Evolutionary conservation across 2,329 filamentous ascomycete species (phyloP), one percentile per base, ranked within the genome.

Genomic region (Penicillium italicum): DNA sequence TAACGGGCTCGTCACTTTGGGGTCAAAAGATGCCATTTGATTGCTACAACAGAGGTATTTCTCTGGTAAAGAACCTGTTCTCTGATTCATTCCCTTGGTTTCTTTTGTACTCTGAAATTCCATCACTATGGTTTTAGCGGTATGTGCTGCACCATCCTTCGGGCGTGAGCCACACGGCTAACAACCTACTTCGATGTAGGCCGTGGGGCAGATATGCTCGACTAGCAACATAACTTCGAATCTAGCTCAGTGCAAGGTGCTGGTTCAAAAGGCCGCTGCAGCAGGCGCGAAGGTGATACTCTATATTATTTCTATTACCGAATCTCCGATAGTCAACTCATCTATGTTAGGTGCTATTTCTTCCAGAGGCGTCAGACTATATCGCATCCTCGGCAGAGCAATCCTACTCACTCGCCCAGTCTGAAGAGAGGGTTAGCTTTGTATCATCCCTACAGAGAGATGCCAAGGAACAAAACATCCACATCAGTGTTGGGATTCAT

Each of bases 361-460:
- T 97, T 50, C 93, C 93, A 12, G 93, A 97, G 80, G 93, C 93
- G 24, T 85, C 85, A 54, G 91, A 96, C 76, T 97, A 96, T 78
- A 91, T 97, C 66, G 88, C 85, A 20, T 79, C 82, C 1, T 86
- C 85, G 0, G 79, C 86, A 2, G 72, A 82, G 11, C 86, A 92
- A 65, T 88, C 87, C 0, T 75, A 91, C 9, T 80, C 83, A 5
- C 85, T 97, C 10, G 91, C 85, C 60, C 82, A 82, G 55, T 81
- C 91, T 3, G 82, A 87, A 37, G 71, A 80, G 2, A 77, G 80
- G 22, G 90, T 85, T 12, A 81, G 84, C 28, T 97, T 97, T 71
- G 87, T 97, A 12, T 76, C 80, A 0, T 91, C 91, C 4, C 82
- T 97, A 1, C 85, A 85, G 58, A 76, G 82, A 22, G 85, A 85